A percentile compares a stretch with the other conserved stretches of the same genome.
Evolutionary conservation across 169 alveolate genomes (phyloP).

Genomic region (Plasmodium reichenowi): DNA sequence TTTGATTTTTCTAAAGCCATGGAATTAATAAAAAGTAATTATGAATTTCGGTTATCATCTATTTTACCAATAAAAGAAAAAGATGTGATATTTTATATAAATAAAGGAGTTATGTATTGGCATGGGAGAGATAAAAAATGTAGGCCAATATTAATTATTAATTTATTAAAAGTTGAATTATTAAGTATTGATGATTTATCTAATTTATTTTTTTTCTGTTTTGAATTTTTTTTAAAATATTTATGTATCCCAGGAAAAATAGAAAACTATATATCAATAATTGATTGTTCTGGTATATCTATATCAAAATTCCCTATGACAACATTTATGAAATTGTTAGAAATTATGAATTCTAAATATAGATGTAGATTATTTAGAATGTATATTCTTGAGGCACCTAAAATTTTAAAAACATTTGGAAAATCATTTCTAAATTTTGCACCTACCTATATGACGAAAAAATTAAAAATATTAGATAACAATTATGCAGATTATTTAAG

Average conservation of each 20-base stretch:
- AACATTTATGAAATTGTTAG: slow-evolving; percentile 72
- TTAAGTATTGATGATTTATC: slow-evolving; percentile 56
- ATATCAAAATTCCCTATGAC: slow-evolving; percentile 79
- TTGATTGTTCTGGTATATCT: slow-evolving; percentile 80
- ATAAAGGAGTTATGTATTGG: slow-evolving; percentile 81
- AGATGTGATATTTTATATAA: slow-evolving; percentile 68
- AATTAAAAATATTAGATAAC: slow-evolving; percentile 74
- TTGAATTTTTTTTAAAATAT: slow-evolving; percentile 79
- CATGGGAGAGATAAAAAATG: slow-evolving; percentile 82
- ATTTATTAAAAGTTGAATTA: slow-evolving; percentile 71
- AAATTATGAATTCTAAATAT: slow-evolving; percentile 81
- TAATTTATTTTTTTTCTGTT: slow-evolving; percentile 69
- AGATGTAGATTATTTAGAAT: slow-evolving; percentile 79
- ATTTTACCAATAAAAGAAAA: slow-evolving; percentile 79
- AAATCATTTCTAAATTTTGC: slow-evolving; percentile 75
- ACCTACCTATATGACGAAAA: slow-evolving; percentile 77
- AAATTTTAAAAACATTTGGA: slow-evolving; percentile 76
- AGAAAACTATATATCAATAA: slow-evolving; percentile 78
- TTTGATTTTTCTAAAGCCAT: slow-evolving; percentile 78
- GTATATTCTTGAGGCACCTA: slow-evolving; percentile 80
- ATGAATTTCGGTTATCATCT: slow-evolving; percentile 78
- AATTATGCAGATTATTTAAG: slow-evolving; percentile 55
- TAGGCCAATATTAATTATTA: slow-evolving; percentile 79
- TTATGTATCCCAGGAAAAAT: slow-evolving; percentile 80
- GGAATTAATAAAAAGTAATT: slow-evolving; percentile 66